Evolutionary conservation across 352 stramenopile genomes (phyloP).

Genomic region (Halophytophthora polymorphica): DNA sequence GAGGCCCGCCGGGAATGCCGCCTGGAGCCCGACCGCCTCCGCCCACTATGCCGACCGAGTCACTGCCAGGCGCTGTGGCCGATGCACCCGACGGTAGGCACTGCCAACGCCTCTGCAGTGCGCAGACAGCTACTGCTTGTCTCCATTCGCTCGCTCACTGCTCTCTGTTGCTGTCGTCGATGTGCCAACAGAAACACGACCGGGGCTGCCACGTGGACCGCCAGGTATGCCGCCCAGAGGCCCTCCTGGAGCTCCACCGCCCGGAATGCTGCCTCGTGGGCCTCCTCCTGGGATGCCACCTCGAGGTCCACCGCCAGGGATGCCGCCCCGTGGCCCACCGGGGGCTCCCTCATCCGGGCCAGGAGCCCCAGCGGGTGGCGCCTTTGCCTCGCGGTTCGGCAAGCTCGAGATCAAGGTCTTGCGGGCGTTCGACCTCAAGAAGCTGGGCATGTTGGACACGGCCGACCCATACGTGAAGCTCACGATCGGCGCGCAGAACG

Average conservation of each 20-base stretch:
- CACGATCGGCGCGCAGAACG: slow-evolving; percentile 82
- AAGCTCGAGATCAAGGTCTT: slow-evolving; percentile 91
- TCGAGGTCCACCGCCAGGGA: slow-evolving; percentile 20
- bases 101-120: neutral
- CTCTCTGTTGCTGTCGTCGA: slow-evolving; percentile 4
- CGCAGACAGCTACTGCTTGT: neutral
- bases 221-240: slow-evolving; percentile 26
- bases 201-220: slow-evolving; percentile 30
- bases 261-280: slow-evolving; percentile 20
- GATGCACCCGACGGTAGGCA: slow-evolving; percentile 10
- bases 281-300: slow-evolving; percentile 22
- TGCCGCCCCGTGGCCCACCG: slow-evolving; percentile 14
- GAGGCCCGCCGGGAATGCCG: slow-evolving; percentile 14
- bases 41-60: neutral
- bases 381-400: slow-evolving; percentile 83
- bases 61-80: slow-evolving; percentile 5
- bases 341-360: slow-evolving; percentile 18
- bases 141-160: neutral
- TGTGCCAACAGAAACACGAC: slow-evolving; percentile 1
- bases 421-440: slow-evolving; percentile 90
- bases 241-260: slow-evolving; percentile 21
- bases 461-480: slow-evolving; percentile 93
- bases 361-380: slow-evolving; percentile 25
- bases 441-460: slow-evolving; percentile 91
- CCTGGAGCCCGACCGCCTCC: neutral